Conservation (phyloP, 2,329 filamentous ascomycete genomes). For the Cadophora sp. region DNA sequence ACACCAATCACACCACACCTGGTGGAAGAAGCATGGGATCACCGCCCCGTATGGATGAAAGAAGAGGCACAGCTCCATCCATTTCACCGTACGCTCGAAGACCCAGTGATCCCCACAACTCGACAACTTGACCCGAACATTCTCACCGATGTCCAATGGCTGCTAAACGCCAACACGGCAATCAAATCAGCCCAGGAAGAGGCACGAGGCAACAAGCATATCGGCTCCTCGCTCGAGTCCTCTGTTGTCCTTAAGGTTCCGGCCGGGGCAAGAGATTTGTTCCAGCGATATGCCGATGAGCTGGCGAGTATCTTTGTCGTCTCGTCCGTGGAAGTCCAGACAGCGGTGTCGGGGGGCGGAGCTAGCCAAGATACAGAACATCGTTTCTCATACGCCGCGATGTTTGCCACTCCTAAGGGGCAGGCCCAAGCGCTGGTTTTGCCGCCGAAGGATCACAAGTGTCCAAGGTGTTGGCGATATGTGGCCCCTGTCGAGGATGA, state of each 20-base stretch:
- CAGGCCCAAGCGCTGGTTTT: slow-evolving; percentile 41
- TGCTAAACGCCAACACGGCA: slow-evolving; percentile 57
- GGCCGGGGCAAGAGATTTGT: slow-evolving; percentile 41
- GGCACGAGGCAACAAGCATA: slow-evolving; percentile 71
- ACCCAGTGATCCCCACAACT: slow-evolving; percentile 31
- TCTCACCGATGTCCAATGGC: slow-evolving; percentile 35
- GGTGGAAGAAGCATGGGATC: slow-evolving; percentile 87
- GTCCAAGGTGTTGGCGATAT: slow-evolving; percentile 88
- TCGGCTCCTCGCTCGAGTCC: slow-evolving; percentile 84
- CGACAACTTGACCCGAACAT: slow-evolving; percentile 15
- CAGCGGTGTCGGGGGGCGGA: background rate
- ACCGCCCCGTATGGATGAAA: slow-evolving; percentile 71
- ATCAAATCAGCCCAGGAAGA: slow-evolving; percentile 80
- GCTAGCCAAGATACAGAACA: slow-evolving; percentile 49
- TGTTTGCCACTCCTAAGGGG: slow-evolving; percentile 38
- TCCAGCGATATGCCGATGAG: slow-evolving; percentile 47
- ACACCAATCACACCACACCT: slow-evolving; percentile 82
- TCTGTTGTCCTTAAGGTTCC: slow-evolving; percentile 65
- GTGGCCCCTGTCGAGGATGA: slow-evolving; percentile 69
- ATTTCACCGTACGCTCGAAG: slow-evolving; percentile 46
- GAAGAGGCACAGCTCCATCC: slow-evolving; percentile 50
- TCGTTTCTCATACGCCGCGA: slow-evolving; percentile 52
- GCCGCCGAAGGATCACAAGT: slow-evolving; percentile 69
- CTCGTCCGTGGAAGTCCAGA: slow-evolving; percentile 63
- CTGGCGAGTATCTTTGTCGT: slow-evolving; percentile 70